These are phyloP conservation scores for Talaromyces rugulosus DNA, from an alignment of 2,329 filamentous ascomycete genomes.

Conservation along the genomic window DNA sequence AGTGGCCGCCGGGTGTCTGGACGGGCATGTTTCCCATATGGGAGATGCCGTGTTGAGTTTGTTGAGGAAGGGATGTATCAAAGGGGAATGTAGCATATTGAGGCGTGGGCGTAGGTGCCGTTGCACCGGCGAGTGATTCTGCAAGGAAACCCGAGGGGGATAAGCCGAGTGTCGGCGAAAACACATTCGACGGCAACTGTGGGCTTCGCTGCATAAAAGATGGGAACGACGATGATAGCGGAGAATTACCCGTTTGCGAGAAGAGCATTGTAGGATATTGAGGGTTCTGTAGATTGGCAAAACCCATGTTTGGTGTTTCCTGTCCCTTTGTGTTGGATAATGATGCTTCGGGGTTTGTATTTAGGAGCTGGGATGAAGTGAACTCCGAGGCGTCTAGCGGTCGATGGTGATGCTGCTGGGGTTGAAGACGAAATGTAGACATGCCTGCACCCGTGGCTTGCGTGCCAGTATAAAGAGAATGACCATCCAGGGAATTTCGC, in stretches of 20 bases:
- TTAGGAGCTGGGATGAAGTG: background rate
- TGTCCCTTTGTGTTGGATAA: background rate
- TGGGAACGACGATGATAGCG: constrained; percentile 8
- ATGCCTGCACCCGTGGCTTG: constrained; percentile 8
- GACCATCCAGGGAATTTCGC: constrained; percentile 6
- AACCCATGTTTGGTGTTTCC: background rate
- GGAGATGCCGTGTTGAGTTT: constrained; percentile 3
- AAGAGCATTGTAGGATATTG: constrained; percentile 5
- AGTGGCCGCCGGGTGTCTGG: constrained; percentile 40
- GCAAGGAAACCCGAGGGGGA: constrained; percentile 31
- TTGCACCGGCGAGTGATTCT: constrained; percentile 21
- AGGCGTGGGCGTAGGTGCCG: constrained; percentile 28
- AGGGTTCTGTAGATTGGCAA: constrained; percentile 16
- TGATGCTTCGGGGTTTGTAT: background rate
- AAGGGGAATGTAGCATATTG: constrained; percentile 39
- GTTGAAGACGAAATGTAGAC: constrained; percentile 8
- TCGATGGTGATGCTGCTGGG: constrained; percentile 6
- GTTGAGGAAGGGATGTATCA: constrained; percentile 19
- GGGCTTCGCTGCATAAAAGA: constrained; percentile 1
- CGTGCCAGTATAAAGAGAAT: constrained; percentile 11
- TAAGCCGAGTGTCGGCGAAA: constrained; percentile 35
- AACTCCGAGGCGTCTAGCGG: background rate
- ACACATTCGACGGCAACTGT: constrained; percentile 24
- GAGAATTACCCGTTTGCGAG: constrained; percentile 12
- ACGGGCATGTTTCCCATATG: constrained; percentile 16